Conservation (phyloP, 257 asterid species). For the Gentiana dahurica region DNA sequence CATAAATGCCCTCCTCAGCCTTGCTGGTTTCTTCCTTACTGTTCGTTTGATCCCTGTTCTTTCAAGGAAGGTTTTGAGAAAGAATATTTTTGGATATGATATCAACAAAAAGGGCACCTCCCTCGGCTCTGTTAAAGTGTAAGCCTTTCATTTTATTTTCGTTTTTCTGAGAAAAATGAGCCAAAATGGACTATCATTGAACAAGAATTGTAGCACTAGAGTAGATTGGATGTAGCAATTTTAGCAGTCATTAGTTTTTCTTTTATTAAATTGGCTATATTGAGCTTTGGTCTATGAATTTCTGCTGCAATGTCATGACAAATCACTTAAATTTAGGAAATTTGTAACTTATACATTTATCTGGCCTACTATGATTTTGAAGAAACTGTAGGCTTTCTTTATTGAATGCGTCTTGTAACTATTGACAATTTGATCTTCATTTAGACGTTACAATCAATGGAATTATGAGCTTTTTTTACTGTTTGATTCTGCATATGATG, state of each 20-base stretch:
- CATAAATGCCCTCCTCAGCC: slow-evolving; percentile 52
- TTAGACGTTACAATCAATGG: no score
- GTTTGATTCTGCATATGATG: background rate
- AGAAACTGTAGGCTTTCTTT: no score
- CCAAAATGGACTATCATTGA: background rate
- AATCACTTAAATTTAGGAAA: no score
- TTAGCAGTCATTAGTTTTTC: background rate
- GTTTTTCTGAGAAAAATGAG: background rate
- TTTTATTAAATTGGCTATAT: background rate
- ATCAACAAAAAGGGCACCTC: slow-evolving; percentile 94
- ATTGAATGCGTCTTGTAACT: no score
- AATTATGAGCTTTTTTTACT: background rate
- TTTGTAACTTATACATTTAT: no score
- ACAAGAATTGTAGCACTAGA: no score
- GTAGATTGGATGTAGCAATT: no score
- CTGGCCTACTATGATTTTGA: no score
- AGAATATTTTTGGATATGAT: slow-evolving; percentile 79
- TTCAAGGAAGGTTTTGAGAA: slow-evolving; percentile 53
- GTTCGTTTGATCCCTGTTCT: slow-evolving; percentile 75
- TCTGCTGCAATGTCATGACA: no score
- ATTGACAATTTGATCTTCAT: no score
- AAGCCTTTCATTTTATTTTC: slow-evolving; percentile 18
- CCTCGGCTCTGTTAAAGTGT: slow-evolving; percentile 87
- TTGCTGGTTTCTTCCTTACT: slow-evolving; percentile 48
- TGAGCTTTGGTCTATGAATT: background rate